Evolutionary conservation across 1,284 basidiomycete genomes (phyloP).

Genomic region (Cutaneotrichosporon spelunceum): DNA sequence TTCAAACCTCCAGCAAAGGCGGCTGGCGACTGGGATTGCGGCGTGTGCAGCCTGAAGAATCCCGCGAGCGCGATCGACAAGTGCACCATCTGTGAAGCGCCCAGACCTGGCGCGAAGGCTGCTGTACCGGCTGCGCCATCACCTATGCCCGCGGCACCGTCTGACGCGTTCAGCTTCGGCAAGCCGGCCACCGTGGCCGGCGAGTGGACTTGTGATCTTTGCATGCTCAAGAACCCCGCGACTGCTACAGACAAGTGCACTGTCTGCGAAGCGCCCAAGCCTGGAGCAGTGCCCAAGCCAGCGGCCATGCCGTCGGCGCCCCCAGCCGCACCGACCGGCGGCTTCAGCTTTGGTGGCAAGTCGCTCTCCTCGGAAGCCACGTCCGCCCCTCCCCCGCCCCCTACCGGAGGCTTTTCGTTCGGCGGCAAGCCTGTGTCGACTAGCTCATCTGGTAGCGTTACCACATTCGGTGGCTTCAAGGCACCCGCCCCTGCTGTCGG

Average conservation of each 20-base stretch:
- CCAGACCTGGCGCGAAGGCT: conserved; percentile 32
- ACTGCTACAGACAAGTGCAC: conserved; percentile 56
- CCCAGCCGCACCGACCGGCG: conserved; percentile 7
- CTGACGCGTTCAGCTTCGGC: conserved; percentile 14
- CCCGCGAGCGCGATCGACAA: conserved; percentile 42
- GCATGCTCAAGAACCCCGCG: conserved; percentile 56
- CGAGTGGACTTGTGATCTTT: conserved; percentile 56
- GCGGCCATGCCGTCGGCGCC: neutral
- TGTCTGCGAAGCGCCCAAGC: conserved; percentile 56
- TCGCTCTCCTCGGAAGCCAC: conserved; percentile 4
- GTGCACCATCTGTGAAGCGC: conserved; percentile 58
- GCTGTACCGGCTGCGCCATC: neutral
- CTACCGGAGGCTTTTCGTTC: conserved; percentile 17
- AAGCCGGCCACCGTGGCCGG: neutral
- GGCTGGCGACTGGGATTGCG: conserved; percentile 55
- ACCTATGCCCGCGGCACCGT: conserved; percentile 1
- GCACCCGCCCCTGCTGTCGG: neutral
- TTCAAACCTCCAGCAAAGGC: neutral
- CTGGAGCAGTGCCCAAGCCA: conserved; percentile 18
- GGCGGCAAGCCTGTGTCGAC: conserved; percentile 16
- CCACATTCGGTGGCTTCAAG: conserved; percentile 1
- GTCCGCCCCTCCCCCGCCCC: neutral
- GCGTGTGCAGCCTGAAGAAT: conserved; percentile 51
- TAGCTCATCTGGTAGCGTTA: conserved; percentile 1
- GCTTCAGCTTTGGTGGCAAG: conserved; percentile 19